phyloP scores from a whole-genome alignment of 2,329 filamentous ascomycete species.

The Xylaria sp. region DNA sequence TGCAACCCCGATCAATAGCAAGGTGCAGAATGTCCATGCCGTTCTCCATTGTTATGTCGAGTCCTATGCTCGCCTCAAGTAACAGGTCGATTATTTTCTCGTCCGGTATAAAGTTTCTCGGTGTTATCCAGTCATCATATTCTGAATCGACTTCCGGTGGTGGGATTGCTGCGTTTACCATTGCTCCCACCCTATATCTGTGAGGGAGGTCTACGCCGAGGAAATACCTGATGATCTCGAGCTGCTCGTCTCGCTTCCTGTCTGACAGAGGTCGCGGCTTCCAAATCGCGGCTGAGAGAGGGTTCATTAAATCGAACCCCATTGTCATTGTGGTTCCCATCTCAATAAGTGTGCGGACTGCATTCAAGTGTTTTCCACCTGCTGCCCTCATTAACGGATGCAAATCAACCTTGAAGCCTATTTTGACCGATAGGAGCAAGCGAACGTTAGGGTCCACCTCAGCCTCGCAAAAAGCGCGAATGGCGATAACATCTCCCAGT shows the following conservation, averaged over 20 bases:
- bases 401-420: background rate
- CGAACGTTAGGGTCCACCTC: background rate
- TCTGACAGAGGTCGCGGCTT: background rate
- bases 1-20: no score
- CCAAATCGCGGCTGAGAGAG: conserved; percentile 1
- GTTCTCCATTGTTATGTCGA: no score
- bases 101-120: background rate
- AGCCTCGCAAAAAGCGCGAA: background rate
- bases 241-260: background rate
- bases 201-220: background rate
- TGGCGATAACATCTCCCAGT: background rate
- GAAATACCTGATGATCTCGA: background rate
- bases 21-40: no score
- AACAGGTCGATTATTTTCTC: background rate
- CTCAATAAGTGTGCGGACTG: background rate
- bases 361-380: background rate
- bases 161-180: background rate
- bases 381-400: conserved; percentile 5
- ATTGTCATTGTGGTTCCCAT: background rate
- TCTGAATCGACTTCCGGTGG: background rate
- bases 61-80: no score
- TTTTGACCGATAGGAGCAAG: background rate
- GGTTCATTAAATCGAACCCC: background rate
- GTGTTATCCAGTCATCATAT: no score
- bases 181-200: background rate